Conservation (phyloP, 2,329 filamentous ascomycete species). For the Fusarium sp. region DNA sequence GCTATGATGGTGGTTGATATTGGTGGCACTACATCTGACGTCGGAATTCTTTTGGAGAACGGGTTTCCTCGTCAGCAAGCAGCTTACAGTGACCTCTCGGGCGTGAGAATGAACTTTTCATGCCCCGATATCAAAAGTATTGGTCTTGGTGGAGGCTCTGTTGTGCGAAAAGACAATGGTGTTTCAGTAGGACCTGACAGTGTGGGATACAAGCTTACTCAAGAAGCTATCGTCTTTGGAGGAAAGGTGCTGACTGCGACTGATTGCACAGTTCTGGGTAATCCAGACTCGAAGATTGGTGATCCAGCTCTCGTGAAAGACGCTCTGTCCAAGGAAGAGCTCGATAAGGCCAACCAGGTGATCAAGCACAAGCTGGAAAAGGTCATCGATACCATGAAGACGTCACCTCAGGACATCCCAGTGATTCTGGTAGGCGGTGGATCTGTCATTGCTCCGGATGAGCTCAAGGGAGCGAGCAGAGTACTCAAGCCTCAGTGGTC, state of each 20-base stretch:
- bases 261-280: conserved; percentile 63
- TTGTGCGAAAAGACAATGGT: conserved; percentile 60
- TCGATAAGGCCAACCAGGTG: conserved; percentile 57
- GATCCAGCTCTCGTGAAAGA: conserved; percentile 56
- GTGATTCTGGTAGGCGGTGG: conserved; percentile 76
- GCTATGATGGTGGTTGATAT: conserved; percentile 75
- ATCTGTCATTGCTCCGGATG: conserved; percentile 69
- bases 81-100: conserved; percentile 73
- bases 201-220: conserved; percentile 70
- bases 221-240: conserved; percentile 70
- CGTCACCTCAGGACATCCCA: conserved; percentile 70
- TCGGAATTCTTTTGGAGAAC: conserved; percentile 72
- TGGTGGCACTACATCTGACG: conserved; percentile 77
- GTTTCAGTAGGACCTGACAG: conserved; percentile 72
- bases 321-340: conserved; percentile 51
- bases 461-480: conserved; percentile 68
- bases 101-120: conserved; percentile 74
- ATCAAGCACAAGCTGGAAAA: conserved; percentile 68
- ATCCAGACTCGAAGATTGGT: conserved; percentile 58
- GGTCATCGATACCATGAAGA: conserved; percentile 75
- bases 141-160: conserved; percentile 71
- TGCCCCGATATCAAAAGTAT: conserved; percentile 73
- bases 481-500: conserved; percentile 71
- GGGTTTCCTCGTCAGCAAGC: conserved; percentile 76
- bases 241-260: conserved; percentile 72